Base-by-base conservation (phyloP, 192 early-diverging fungal species). In the Coemansia sp. region DNA sequence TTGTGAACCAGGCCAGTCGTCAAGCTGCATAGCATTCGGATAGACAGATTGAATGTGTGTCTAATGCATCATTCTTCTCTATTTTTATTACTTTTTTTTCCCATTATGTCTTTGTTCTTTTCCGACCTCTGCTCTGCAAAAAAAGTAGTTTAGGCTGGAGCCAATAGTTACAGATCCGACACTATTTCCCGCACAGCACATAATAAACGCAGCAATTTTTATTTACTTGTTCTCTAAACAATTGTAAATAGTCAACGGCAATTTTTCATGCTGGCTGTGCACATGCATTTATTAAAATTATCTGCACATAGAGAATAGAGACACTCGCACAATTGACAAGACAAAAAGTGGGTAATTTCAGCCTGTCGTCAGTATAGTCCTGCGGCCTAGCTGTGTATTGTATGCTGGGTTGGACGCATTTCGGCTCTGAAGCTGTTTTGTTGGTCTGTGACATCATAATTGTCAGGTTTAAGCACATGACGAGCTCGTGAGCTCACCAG, bases 241-340 rank as follows among this genome's bases (percentile, higher is more conserved):
- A 40, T 40, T 48, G 47, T 49, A 51, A 51, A 61, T 61, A 61
- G 60, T 61, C 60, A 61, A 61, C 31, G 48, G 60, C 8, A 23
- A 28, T 60, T 60, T 60, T 48, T 60, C 28, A 28, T 56, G 54
- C 28, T 18, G 10, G 54, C 54, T 31, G 53, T 28, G 46, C 44
- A 26, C 60, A 61, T 61, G 60, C 60, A 61, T 61, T 61, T 61
- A 51, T 51, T 51, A 51, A 61, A 61, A 51, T 56, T 20, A 15
- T 36, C 17, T 36, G 53, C 53, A 34, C 53, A 55, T 55, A 52
- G 9, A 52, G 50, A 52, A 20, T 52, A 20, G 25, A 9, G 40
- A 14, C 40, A n/a, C 40, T 44, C 18, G 17, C 17, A 56, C 55
- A 56, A 56, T 56, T 38, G 55, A 21, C 55, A 28, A 56, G 18